These are phyloP conservation scores for Ensete glaucum DNA, from an alignment of 176 grass and related monocot species.

Conservation along the genomic window DNA sequence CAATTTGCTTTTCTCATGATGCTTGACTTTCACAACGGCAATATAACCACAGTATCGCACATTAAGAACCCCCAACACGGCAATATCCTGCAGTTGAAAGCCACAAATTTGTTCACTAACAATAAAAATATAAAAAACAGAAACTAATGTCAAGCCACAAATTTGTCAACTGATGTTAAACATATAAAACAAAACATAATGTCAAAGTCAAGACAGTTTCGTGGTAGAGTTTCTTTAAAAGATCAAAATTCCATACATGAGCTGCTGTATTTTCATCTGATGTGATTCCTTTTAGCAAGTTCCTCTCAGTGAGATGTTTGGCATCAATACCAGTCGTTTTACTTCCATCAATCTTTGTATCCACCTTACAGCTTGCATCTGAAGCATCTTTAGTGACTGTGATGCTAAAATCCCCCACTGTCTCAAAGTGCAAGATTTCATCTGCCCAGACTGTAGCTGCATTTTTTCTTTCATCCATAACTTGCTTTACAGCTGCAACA, in stretches of 20 bases:
- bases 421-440: conserved; percentile 70
- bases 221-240: background rate
- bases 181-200: background rate
- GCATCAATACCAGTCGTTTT: conserved; percentile 48
- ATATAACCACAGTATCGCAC: conserved; percentile 87
- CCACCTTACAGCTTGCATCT: conserved; percentile 91
- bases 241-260: conserved; percentile 46
- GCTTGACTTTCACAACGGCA: conserved; percentile 76
- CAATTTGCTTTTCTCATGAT: conserved; percentile 42
- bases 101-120: conserved; percentile 20
- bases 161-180: conserved; percentile 11
- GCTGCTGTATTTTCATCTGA: conserved; percentile 99
- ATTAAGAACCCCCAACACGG: conserved; percentile 78
- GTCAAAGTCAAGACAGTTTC: background rate
- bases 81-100: conserved; percentile 70
- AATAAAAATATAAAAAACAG: background rate
- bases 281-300: conserved; percentile 97
- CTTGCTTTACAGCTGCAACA: conserved; percentile 64
- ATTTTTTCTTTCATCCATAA: conserved; percentile 42
- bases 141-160: background rate
- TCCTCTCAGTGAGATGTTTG: conserved; percentile 62
- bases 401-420: conserved; percentile 87
- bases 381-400: conserved; percentile 79
- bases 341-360: conserved; percentile 88
- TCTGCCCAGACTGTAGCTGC: conserved; percentile 26